Percentiles rank a stretch among this genome's conserved stretches.
phyloP scores from a whole-genome alignment of 1,139 yeast genomes.

The Yamadazyma jaroonii region DNA sequence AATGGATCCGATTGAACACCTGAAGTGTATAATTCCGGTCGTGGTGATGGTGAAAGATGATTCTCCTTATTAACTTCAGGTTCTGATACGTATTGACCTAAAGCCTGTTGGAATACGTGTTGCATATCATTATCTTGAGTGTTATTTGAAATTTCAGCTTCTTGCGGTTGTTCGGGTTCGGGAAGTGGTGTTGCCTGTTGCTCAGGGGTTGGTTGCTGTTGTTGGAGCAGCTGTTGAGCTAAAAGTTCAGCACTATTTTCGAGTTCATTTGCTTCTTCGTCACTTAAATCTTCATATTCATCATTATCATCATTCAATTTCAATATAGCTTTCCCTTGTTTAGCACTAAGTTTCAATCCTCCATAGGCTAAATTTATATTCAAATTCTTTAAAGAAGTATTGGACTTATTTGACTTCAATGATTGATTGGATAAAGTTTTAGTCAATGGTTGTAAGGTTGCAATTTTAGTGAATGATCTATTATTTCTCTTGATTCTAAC shows the following conservation, averaged over 20 bases:
- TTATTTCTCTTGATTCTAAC: constrained; percentile 33
- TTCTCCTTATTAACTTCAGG: not conserved
- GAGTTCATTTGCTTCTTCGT: constrained; percentile 8
- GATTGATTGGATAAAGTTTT: constrained; percentile 34
- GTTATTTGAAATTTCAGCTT: too few relatives aligned
- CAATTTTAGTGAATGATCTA: constrained; percentile 36
- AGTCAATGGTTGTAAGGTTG: constrained; percentile 40
- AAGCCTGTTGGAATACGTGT: constrained; percentile 16
- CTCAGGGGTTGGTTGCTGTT: not conserved
- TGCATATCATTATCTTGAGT: constrained; percentile 8
- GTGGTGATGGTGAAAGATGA: not conserved
- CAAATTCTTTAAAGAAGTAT: constrained; percentile 35
- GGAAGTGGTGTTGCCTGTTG: too few relatives aligned
- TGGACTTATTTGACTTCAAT: constrained; percentile 31
- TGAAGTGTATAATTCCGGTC: not conserved
- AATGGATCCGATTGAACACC: not conserved
- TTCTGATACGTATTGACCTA: constrained; percentile 10
- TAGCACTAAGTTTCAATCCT: constrained; percentile 40
- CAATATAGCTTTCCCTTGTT: constrained; percentile 41
- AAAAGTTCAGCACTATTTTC: not conserved
- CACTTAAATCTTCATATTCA: constrained; percentile 30
- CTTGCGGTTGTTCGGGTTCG: too few relatives aligned
- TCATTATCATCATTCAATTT: constrained; percentile 35
- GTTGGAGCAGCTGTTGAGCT: not conserved
- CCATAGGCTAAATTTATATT: constrained; percentile 9